Base-by-base conservation (phyloP, 495 filamentous ascomycete species). In the Endocarpon pusillum region DNA sequence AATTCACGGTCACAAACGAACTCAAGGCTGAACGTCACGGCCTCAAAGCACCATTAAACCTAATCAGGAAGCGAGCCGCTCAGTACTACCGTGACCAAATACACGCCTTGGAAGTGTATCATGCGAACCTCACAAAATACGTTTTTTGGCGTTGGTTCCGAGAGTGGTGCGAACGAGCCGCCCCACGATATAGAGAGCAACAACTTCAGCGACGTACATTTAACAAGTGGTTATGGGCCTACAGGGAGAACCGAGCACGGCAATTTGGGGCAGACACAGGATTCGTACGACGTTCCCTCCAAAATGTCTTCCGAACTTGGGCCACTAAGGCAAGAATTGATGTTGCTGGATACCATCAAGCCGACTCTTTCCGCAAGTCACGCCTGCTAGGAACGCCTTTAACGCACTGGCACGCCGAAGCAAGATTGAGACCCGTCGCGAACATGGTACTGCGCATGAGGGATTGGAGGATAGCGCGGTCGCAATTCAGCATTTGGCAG, bases 1-100 rank as follows among this genome's bases (percentile, higher is more conserved):
- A 72, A 27, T 73, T 83, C 30, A 84, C 81, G 8, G 64, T 62
- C 4, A 70, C 78, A 27, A 78, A 82, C 43, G 61, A 75, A 36
- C 44, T 71, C 20, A 83, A 81, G 48, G 69, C 74, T 2, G 68
- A 71, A 25, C 60, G 70, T 7, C 77, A 76, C 36, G 57, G 64
- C 8, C 39, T 74, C 4, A 59, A 59, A 25, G 70, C 66, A 32
- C 74, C 73, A 21, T 64, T 78, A 36, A 46, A 51, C 21, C 37
- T 55, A 10, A 79, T 73, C 75, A 62, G 59, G 28, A 57, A 57
- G 23, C 62, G 57, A 27, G 42, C 57, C 10, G 38, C 49, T 10
- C 36, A 42, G 36, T 14, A 35, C 61, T 10, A 50, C 53, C 4
- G 45, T 43, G 2, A 37, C 56, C 8, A 49, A 63, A 32, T 38